phyloP scores from a whole-genome alignment of 768 basidiomycete genomes.

The Tylopilus balloui region DNA sequence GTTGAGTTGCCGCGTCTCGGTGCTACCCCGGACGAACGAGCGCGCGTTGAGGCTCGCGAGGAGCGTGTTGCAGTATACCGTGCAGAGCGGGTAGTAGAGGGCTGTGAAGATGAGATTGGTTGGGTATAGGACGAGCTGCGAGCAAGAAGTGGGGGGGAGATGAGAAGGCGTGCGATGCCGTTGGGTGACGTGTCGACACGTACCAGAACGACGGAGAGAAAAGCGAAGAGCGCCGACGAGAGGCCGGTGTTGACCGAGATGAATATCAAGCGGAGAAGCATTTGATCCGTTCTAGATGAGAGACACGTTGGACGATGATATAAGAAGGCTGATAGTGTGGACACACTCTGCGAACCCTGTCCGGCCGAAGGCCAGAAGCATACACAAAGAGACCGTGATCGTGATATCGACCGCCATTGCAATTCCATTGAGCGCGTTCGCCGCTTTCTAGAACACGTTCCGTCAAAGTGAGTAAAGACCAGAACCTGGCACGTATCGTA shows the following conservation, averaged over 20 bases:
- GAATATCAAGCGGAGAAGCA: conserved; percentile 24
- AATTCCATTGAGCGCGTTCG: conserved; percentile 10
- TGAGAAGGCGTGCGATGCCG: background rate
- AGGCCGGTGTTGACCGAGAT: conserved; percentile 25
- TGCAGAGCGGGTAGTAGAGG: conserved; percentile 30
- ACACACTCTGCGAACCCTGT: conserved; percentile 22
- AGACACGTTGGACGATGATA: background rate
- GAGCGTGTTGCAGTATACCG: conserved; percentile 33
- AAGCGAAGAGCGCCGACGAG: conserved; percentile 20
- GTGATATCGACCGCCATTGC: conserved; percentile 16
- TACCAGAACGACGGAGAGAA: conserved; percentile 21
- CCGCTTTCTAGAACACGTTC: conserved; percentile 9
- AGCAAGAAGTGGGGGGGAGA: background rate
- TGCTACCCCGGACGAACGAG: conserved; percentile 9
- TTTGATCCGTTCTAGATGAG: conserved; percentile 21
- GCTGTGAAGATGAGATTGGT: conserved; percentile 20
- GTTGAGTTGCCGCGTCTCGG: background rate
- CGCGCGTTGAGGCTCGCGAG: conserved; percentile 32
- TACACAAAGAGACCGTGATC: conserved; percentile 21
- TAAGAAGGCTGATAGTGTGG: background rate
- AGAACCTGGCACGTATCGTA: background rate
- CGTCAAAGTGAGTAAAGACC: conserved; percentile 2
- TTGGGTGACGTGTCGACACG: conserved; percentile 4
- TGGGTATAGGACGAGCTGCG: conserved; percentile 23
- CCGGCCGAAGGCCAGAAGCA: conserved; percentile 23